Evolutionary conservation across 441 rosid genomes (phyloP), one percentile per base, ranked within the genome.

Genomic region (Aleurites moluccanus): DNA sequence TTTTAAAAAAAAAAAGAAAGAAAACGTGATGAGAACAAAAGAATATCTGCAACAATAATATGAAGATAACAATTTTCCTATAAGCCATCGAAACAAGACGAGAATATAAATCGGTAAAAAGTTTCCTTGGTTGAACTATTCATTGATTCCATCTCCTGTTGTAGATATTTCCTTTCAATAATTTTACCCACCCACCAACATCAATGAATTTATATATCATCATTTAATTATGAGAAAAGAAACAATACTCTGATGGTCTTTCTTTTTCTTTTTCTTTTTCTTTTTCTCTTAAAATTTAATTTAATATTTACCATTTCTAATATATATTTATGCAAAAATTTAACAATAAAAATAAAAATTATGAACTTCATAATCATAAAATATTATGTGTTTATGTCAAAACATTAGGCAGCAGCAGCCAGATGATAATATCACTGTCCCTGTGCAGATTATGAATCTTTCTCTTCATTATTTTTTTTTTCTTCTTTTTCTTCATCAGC

Each of bases 401-500:
- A 25, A 6, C 49, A 5, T 85, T 70, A 82, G 64, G 81, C 77
- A 67, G 85, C 81, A 73, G 84, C 79, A 55, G 87, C 60, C 62
- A 80, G 42, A 70, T 80, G 76, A 64, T 83, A 49, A 2, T 57
- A 42, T 49, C 57, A 67, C 20, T 50, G n/a, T 0, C 9, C 21
- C 1, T 9, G 75, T 1, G 57, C 50, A 66, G 30, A 55, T 64
- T 64, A 18, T 68, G 59, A 16, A 44, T 72, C 81, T 1, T 16
- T 73, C 69, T 75, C 83, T 61, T 74, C 79, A 1, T 33, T 82
- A 0, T 69, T 75, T 1, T 82, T 80, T 10, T 81, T 82, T 28
- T 84, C 92, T 14, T 84, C n/a, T n/a, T n/a, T n/a, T n/a, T n/a
- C n/a, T n/a, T n/a, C 89, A 28, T 77, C 90, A 4, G 82, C 75